Conservation (phyloP, 2,329 filamentous ascomycete species). For the Neurospora crassa region DNA sequence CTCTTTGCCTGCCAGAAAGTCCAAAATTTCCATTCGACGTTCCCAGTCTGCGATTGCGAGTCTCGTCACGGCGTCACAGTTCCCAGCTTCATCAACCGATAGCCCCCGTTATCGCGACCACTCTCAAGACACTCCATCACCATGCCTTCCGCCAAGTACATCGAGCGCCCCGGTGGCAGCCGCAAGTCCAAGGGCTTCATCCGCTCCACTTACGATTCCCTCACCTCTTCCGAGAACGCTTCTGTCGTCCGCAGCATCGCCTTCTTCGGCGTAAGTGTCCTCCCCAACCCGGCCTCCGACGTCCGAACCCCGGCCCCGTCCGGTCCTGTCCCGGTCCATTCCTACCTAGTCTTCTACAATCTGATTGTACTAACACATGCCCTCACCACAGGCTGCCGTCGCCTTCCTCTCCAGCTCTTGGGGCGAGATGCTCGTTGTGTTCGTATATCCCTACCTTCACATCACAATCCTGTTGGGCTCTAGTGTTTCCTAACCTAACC, state of each 20-base stretch:
- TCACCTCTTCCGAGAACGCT: constrained; percentile 54
- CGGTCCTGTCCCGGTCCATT: too few relatives aligned
- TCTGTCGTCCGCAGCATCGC: constrained; percentile 52
- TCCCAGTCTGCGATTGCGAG: neutral
- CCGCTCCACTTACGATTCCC: constrained; percentile 42
- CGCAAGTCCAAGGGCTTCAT: constrained; percentile 37
- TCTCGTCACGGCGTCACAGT: neutral
- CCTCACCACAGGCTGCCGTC: constrained; percentile 38
- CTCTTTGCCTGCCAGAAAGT: neutral
- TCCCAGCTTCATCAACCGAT: neutral
- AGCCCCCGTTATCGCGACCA: neutral
- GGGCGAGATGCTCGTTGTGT: constrained; percentile 43
- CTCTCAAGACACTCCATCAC: neutral
- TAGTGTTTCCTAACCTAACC: neutral
- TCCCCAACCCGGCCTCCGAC: neutral
- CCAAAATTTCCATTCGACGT: neutral
- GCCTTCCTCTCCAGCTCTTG: constrained; percentile 51
- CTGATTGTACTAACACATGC: neutral
- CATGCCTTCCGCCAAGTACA: neutral
- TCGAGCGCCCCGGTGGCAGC: neutral
- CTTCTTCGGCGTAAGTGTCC: constrained; percentile 44
- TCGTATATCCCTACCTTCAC: neutral
- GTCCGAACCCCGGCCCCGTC: neutral
- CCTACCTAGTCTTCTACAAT: neutral
- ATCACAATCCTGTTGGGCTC: neutral